Conservation (phyloP, 169 alveolate genomes). For the Toxoplasma gondii region DNA sequence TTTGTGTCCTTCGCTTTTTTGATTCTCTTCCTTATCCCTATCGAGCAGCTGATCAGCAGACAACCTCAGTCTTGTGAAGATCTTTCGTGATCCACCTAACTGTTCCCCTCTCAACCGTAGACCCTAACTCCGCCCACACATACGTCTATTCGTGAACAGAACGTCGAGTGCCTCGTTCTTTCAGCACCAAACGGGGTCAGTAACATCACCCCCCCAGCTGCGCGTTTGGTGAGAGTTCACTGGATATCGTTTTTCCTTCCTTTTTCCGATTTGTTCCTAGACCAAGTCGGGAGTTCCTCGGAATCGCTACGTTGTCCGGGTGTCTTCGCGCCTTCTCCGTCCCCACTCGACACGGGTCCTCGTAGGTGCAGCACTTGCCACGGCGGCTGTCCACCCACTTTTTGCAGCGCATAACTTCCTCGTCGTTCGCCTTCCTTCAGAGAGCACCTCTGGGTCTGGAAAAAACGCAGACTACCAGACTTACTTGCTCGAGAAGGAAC, state of each 20-base stretch:
- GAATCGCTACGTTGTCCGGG: constrained; percentile 23
- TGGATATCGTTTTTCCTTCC: not conserved
- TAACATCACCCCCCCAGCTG: no score
- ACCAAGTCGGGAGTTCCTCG: not conserved
- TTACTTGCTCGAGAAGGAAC: not conserved
- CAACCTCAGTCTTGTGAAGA: no score
- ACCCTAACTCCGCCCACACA: no score
- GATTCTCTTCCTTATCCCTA: no score
- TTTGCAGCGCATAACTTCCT: not conserved
- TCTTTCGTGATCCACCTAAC: no score
- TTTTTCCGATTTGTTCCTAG: not conserved
- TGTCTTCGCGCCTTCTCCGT: constrained; percentile 18
- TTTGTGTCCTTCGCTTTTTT: no score
- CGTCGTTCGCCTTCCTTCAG: constrained; percentile 7
- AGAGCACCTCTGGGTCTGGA: not conserved
- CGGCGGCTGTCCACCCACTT: constrained; percentile 36
- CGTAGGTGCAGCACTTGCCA: constrained; percentile 20
- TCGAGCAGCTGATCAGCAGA: no score
- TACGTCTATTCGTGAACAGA: no score
- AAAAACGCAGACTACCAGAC: not conserved
- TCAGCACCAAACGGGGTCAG: no score
- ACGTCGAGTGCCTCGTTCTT: no score
- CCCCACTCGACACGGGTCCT: not conserved
- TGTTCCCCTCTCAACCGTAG: no score
- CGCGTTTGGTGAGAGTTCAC: no score